These are phyloP conservation scores for Nemania sp. DNA, from an alignment of 2,329 filamentous ascomycete species.

Conservation along the genomic window DNA sequence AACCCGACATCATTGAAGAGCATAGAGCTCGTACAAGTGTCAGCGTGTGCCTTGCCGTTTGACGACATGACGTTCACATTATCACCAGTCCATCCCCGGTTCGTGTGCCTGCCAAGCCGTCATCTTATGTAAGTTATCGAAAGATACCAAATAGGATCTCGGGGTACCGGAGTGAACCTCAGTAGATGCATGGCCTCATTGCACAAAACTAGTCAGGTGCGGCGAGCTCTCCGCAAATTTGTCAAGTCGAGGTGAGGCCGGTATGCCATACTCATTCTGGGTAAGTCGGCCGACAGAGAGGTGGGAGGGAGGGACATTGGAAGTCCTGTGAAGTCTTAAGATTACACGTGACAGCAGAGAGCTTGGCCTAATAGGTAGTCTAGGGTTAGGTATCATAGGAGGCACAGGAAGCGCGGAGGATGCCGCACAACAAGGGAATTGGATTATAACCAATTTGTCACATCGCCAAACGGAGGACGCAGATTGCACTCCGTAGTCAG, in stretches of 20 bases:
- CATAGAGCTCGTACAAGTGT: slow-evolving; percentile 18
- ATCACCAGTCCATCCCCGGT: neutral
- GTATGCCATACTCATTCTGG: slow-evolving; percentile 1
- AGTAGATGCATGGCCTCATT: neutral
- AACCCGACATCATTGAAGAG: neutral
- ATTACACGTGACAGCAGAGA: slow-evolving; percentile 13
- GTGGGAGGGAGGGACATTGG: neutral
- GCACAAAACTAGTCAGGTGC: slow-evolving; percentile 2
- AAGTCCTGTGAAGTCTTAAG: neutral
- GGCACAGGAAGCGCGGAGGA: slow-evolving; percentile 9
- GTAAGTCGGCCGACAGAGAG: neutral
- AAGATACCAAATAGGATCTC: neutral
- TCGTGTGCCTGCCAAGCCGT: slow-evolving; percentile 14
- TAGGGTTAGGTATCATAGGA: slow-evolving; percentile 1
- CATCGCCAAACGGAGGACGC: slow-evolving; percentile 15
- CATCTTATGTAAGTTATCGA: slow-evolving; percentile 19
- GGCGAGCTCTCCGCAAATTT: neutral
- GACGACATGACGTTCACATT: slow-evolving; percentile 7
- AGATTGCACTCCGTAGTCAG: slow-evolving; percentile 13
- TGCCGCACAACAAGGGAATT: slow-evolving; percentile 6
- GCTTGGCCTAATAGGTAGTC: too few species aligned
- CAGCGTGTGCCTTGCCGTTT: slow-evolving; percentile 1
- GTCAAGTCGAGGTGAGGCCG: slow-evolving; percentile 5
- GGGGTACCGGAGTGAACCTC: neutral
- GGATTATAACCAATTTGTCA: slow-evolving; percentile 13